Conservation (phyloP, 805 yeast species). For the Candida peoriensis region DNA sequence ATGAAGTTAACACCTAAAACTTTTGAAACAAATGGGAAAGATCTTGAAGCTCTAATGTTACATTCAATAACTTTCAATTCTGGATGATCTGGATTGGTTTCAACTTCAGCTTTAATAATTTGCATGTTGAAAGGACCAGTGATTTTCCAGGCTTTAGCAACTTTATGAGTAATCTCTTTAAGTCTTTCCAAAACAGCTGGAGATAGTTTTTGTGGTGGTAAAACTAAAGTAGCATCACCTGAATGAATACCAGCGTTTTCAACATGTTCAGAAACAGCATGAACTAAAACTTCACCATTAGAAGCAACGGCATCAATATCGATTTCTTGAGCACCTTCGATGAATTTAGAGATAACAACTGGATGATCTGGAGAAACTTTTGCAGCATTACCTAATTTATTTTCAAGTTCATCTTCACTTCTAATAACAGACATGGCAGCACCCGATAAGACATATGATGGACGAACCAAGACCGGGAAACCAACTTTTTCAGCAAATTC, state of each 20-base stretch:
- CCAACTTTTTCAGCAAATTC: slow-evolving; percentile 80
- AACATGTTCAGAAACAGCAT: slow-evolving; percentile 95
- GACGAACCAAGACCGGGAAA: slow-evolving; percentile 95
- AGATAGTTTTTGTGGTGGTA: slow-evolving; percentile 84
- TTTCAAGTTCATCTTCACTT: slow-evolving; percentile 71
- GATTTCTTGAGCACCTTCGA: slow-evolving; percentile 93
- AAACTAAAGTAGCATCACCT: slow-evolving; percentile 93
- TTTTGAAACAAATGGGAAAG: slow-evolving; percentile 98
- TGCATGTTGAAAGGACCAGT: slow-evolving; percentile 99
- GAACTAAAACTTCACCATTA: slow-evolving; percentile 83
- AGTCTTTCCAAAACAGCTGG: slow-evolving; percentile 64
- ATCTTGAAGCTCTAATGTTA: slow-evolving; percentile 96
- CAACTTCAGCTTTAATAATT: slow-evolving; percentile 73
- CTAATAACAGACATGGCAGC: slow-evolving; percentile 97
- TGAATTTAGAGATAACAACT: slow-evolving; percentile 93
- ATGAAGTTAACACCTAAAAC: slow-evolving; percentile 93
- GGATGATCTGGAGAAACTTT: slow-evolving; percentile 95
- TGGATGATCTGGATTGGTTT: slow-evolving; percentile 50
- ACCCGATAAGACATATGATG: slow-evolving; percentile 95
- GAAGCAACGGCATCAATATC: slow-evolving; percentile 96
- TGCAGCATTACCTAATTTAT: slow-evolving; percentile 81
- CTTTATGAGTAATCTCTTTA: slow-evolving; percentile 87
- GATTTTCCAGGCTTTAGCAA: slow-evolving; percentile 89
- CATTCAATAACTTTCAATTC: slow-evolving; percentile 95
- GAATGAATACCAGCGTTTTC: slow-evolving; percentile 99